Base-by-base conservation (phyloP, 2,329 filamentous ascomycete genomes). In the Botrytis sinoallii region DNA sequence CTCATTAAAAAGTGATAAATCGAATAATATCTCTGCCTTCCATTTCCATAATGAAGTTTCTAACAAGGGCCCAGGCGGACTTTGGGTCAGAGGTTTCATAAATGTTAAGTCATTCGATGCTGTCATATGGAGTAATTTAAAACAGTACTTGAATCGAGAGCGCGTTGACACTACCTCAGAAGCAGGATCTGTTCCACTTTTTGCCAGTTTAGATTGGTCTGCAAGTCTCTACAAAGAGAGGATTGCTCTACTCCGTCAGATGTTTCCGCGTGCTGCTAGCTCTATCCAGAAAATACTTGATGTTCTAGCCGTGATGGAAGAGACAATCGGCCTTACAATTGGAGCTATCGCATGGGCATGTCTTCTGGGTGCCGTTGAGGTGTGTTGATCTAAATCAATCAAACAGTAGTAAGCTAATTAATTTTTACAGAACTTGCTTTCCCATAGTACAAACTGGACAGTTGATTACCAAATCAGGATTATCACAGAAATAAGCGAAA, bases 281-380 rank as follows among this genome's bases (percentile, higher is more conserved):
- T 63, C 55, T 18, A n/a, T 70, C 2, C 29, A 73, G 9, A 35
- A 40, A 48, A 70, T 73, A 32, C 14, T 70, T 16, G 68, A 74
- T 3, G 22, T 75, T 32, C 35, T 75, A 40, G 63, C 16, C 14
- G 52, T 74, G 25, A 72, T 72, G 38, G 61, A 74, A 46, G 63
- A 75, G 22, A 74, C 59, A 14, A 32, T 73, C 8, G 57, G 68
- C 14, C 71, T 75, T 29, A 38, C 61, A 65, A 42, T 29, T 44
- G 72, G 74, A 18, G 29, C 60, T 14, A 63, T 75, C 20, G 69
- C 71, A 10, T 75, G 72, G 74, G 29, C 60, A 18, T 75, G 64
- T 40, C 55, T 75, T 60, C 44, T 46, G 18, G 14, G 18, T 44
- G 64, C 40, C 10, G 38, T 66, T 3, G 38, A 61, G 63, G 67